Conservation (phyloP, 805 yeast genomes). For the Tetrapisispora iriomotensis region DNA sequence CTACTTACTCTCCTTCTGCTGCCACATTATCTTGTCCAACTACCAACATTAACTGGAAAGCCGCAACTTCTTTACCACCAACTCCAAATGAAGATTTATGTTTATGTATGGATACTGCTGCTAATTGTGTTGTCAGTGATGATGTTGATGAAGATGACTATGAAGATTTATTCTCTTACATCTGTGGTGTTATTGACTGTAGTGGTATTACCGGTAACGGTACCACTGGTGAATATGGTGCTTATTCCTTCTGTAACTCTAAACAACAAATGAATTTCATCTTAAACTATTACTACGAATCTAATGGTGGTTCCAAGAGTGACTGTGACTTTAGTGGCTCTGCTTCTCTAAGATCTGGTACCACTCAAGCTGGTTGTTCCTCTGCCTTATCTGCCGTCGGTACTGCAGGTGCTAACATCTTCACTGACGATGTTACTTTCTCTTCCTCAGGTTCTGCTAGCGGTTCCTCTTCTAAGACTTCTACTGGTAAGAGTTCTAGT, state of each 20-base stretch:
- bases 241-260: constrained; percentile 59
- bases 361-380: constrained; percentile 46
- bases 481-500: constrained; percentile 17
- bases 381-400: constrained; percentile 59
- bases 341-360: constrained; percentile 41
- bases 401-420: constrained; percentile 52
- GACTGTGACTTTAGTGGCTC: constrained; percentile 68
- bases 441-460: constrained; percentile 24
- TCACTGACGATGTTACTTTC: constrained; percentile 31
- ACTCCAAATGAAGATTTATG: constrained; percentile 60
- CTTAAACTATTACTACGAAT: constrained; percentile 53
- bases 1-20: constrained; percentile 32
- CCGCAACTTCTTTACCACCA: constrained; percentile 64
- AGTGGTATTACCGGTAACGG: constrained; percentile 54
- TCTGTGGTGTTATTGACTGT: constrained; percentile 53
- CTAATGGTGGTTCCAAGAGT: constrained; percentile 32
- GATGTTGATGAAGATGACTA: constrained; percentile 49
- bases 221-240: constrained; percentile 57
- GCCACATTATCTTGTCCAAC: constrained; percentile 56
- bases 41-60: constrained; percentile 47
- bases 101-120: constrained; percentile 48
- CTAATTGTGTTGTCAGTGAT: constrained; percentile 50
- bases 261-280: constrained; percentile 58
- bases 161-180: constrained; percentile 43
- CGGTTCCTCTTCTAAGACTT: constrained; percentile 10